Conservation (phyloP, 2,329 filamentous ascomycete genomes). For the Tolypocladium tundrense region DNA sequence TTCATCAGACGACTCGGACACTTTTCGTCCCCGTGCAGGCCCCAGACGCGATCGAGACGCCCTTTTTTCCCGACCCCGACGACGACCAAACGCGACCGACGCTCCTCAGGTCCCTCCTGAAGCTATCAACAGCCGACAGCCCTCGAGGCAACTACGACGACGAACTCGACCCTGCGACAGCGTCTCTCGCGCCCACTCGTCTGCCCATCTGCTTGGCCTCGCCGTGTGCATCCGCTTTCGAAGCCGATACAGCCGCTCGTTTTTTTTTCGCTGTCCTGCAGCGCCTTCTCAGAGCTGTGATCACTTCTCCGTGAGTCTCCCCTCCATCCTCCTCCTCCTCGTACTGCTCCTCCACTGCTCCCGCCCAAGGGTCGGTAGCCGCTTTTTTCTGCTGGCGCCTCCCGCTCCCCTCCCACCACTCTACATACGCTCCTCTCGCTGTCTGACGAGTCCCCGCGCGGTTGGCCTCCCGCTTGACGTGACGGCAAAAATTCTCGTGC, state of each 20-base stretch:
- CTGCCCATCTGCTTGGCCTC: neutral
- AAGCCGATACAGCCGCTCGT: conserved; percentile 2
- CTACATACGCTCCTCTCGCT: neutral
- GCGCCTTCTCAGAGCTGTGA: conserved; percentile 19
- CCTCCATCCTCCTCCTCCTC: conserved; percentile 9
- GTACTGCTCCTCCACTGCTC: conserved; percentile 1
- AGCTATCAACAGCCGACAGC: conserved; percentile 14
- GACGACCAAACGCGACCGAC: conserved; percentile 1
- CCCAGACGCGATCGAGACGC: neutral
- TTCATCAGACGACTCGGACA: conserved; percentile 2
- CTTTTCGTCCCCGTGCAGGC: neutral
- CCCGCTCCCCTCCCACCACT: conserved; percentile 3
- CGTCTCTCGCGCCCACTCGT: conserved; percentile 1
- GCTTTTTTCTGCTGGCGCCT: conserved; percentile 2
- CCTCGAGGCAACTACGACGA: conserved; percentile 22
- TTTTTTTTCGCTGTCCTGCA: conserved; percentile 7
- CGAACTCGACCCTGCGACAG: conserved; percentile 10
- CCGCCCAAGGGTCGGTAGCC: conserved; percentile 4
- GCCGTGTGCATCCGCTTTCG: neutral
- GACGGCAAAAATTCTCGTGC: conserved; percentile 1
- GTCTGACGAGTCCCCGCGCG: neutral
- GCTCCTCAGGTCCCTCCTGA: conserved; percentile 3
- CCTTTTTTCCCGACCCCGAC: conserved; percentile 1
- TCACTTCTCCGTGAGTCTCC: conserved; percentile 30
- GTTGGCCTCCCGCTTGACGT: neutral